A percentile compares a stretch with the other conserved stretches of the same genome.
Evolutionary conservation across 768 basidiomycete genomes (phyloP).

Genomic region (Clitopilus hobsonii): DNA sequence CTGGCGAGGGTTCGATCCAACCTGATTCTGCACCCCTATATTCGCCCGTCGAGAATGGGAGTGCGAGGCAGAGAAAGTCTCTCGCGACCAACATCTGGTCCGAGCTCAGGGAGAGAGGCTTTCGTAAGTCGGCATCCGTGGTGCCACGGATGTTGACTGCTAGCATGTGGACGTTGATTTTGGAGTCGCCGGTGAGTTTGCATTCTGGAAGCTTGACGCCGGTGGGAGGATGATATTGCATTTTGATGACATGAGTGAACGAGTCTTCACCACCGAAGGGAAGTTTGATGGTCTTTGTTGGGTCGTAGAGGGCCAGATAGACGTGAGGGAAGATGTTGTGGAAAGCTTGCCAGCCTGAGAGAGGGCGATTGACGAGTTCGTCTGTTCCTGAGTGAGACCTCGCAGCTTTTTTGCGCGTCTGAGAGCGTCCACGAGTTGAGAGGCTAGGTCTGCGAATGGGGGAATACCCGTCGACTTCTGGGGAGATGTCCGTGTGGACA

Average conservation of each 20-base stretch:
- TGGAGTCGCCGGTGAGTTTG: conserved; percentile 3
- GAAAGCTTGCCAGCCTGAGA: conserved; percentile 6
- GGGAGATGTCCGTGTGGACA: conserved; percentile 14
- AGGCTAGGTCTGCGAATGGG: background rate
- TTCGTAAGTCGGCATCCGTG: no score
- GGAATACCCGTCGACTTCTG: conserved; percentile 1
- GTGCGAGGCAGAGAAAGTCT: conserved; percentile 36
- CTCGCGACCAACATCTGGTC: conserved; percentile 33
- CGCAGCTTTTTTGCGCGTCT: conserved; percentile 6
- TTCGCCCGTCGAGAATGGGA: conserved; percentile 26
- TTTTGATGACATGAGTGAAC: conserved; percentile 22
- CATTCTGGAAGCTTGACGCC: conserved; percentile 3
- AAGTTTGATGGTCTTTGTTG: conserved; percentile 8
- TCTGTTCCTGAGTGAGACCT: conserved; percentile 4
- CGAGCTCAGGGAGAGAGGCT: conserved; percentile 18
- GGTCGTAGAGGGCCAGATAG: conserved; percentile 15
- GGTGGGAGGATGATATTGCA: conserved; percentile 6
- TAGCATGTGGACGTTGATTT: background rate
- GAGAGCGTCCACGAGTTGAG: background rate
- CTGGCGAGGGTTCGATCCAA: conserved; percentile 2
- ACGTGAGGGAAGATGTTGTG: conserved; percentile 18
- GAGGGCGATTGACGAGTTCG: conserved; percentile 2
- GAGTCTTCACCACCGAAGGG: conserved; percentile 11
- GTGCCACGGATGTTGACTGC: no score
- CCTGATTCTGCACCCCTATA: conserved; percentile 8